A percentile compares a stretch with the other conserved stretches of the same genome.
phyloP scores from a whole-genome alignment of 176 grass and related monocot species.

The Chrysopogon serrulatus region DNA sequence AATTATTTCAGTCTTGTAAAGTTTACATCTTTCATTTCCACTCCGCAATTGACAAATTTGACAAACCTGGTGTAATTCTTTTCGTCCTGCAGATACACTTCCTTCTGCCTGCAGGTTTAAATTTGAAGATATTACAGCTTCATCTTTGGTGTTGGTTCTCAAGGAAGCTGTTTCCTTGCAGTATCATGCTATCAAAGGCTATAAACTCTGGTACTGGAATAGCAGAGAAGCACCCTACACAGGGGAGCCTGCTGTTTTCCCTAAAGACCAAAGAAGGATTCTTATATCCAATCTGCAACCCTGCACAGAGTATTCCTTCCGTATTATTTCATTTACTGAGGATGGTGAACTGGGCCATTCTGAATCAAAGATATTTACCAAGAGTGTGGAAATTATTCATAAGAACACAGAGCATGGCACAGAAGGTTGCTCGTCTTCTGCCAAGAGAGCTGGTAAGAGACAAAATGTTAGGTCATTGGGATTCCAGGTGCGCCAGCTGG shows the following conservation, averaged over 20 bases:
- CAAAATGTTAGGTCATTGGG: constrained; percentile 41
- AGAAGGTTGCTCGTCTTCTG: constrained; percentile 55
- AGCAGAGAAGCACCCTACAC: constrained; percentile 48
- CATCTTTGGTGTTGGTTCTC: constrained; percentile 75
- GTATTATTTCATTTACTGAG: constrained; percentile 86
- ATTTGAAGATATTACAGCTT: constrained; percentile 84
- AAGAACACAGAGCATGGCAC: constrained; percentile 45
- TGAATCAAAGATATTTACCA: constrained; percentile 82
- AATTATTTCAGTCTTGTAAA: neutral
- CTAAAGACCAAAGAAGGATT: constrained; percentile 84
- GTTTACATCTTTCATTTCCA: constrained; percentile 14
- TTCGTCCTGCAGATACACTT: constrained; percentile 67
- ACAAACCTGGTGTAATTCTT: constrained; percentile 25
- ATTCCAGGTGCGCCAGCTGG: constrained; percentile 79
- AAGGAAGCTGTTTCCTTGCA: constrained; percentile 62
- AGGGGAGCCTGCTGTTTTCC: constrained; percentile 58
- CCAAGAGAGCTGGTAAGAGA: constrained; percentile 46
- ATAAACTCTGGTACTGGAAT: constrained; percentile 97
- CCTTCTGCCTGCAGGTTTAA: constrained; percentile 89
- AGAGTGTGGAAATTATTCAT: constrained; percentile 83
- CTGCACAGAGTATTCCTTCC: constrained; percentile 87
- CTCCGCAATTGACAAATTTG: constrained; percentile 21
- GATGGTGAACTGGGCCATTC: constrained; percentile 90
- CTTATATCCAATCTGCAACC: constrained; percentile 82
- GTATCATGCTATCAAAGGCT: constrained; percentile 61